phyloP scores from a whole-genome alignment of 2,329 filamentous ascomycete species.

The Cyanodermella asteris region DNA sequence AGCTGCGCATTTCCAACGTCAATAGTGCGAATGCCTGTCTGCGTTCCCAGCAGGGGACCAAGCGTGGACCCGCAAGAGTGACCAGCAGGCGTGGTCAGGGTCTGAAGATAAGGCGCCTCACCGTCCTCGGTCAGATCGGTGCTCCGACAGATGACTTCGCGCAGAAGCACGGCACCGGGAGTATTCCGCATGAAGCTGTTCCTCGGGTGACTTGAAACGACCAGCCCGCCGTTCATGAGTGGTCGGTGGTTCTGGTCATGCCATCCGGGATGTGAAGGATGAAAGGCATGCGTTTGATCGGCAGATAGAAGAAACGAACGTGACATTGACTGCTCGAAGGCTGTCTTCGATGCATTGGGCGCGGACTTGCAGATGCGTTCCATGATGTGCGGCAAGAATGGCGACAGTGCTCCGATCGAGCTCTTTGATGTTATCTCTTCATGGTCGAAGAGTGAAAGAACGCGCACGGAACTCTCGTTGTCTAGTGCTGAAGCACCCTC shows the following conservation, averaged over 20 bases:
- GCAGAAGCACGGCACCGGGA: conserved; percentile 60
- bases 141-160: too few relatives aligned
- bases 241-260: conserved; percentile 73
- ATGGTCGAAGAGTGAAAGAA: conserved; percentile 88
- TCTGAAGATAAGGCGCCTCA: too few relatives aligned
- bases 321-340: too few relatives aligned
- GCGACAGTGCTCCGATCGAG: conserved; percentile 67
- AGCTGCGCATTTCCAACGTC: conserved; percentile 8
- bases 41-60: conserved; percentile 44
- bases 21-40: conserved; percentile 9
- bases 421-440: conserved; percentile 94
- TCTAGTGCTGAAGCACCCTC: conserved; percentile 24
- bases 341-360: too few relatives aligned
- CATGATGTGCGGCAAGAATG: conserved; percentile 63
- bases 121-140: too few relatives aligned
- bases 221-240: conserved; percentile 68
- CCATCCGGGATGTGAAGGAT: too few relatives aligned
- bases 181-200: conserved; percentile 93
- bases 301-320: too few relatives aligned
- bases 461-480: conserved; percentile 52
- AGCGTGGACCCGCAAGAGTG: conserved; percentile 90
- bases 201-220: conserved; percentile 62
- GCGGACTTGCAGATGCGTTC: too few relatives aligned
- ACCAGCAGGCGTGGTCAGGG: conserved; percentile 59
- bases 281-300: too few relatives aligned